A percentile compares a stretch with the other conserved stretches of the same genome.
These are phyloP conservation scores for Russula emetica DNA, from an alignment of 768 basidiomycete genomes.

Conservation along the genomic window DNA sequence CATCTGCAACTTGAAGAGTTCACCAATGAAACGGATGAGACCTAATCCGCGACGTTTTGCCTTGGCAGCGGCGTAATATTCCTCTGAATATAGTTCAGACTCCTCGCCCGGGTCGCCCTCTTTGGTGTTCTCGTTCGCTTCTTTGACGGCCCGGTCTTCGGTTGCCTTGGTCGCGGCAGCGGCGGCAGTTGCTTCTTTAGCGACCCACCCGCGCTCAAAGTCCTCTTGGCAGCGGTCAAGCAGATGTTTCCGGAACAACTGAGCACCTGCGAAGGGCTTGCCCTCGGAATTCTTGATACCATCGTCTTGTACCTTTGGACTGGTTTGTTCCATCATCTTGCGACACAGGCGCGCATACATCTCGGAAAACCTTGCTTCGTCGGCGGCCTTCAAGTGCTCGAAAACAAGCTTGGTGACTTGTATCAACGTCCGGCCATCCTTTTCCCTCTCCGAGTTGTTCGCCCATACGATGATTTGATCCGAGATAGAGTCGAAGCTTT, in stretches of 20 bases:
- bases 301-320: conserved; percentile 82
- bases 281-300: conserved; percentile 77
- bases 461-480: conserved; percentile 95
- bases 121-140: conserved; percentile 36
- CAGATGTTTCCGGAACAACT: conserved; percentile 94
- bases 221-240: conserved; percentile 96
- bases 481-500: conserved; percentile 93
- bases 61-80: conserved; percentile 94
- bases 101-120: conserved; percentile 46
- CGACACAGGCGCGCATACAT: conserved; percentile 96
- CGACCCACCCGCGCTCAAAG: conserved; percentile 93
- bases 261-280: conserved; percentile 87
- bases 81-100: conserved; percentile 83
- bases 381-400: conserved; percentile 96
- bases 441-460: conserved; percentile 88
- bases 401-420: conserved; percentile 95
- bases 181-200: conserved; percentile 79
- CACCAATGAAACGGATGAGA: conserved; percentile 96
- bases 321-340: conserved; percentile 94
- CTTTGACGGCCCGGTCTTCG: conserved; percentile 73
- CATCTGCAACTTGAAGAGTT: conserved; percentile 99
- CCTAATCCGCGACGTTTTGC: conserved; percentile 96
- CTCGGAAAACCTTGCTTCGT: conserved; percentile 92
- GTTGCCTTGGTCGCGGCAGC: conserved; percentile 81
- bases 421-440: conserved; percentile 89